Conservation (phyloP, 306 rosid species). For the Lathyrus tuberosus region DNA sequence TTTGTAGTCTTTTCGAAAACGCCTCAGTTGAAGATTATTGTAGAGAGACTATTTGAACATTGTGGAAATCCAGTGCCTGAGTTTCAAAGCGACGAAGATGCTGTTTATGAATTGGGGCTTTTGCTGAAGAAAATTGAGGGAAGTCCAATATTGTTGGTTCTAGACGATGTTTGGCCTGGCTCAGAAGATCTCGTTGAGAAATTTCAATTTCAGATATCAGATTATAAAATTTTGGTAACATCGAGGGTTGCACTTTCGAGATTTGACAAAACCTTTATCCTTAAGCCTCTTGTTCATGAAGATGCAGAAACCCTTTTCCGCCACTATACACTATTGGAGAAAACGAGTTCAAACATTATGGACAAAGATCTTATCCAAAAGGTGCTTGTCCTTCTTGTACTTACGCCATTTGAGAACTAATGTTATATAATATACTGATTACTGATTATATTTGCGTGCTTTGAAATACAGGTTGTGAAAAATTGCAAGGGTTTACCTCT, state of each 20-base stretch:
- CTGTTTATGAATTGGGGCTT: conserved; percentile 22
- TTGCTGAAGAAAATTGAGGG: conserved; percentile 33
- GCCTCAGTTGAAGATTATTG: conserved; percentile 48
- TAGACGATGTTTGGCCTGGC: conserved; percentile 70
- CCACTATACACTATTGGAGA: conserved; percentile 42
- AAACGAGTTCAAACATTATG: conserved; percentile 25
- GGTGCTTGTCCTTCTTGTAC: conserved; percentile 40
- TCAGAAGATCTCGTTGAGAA: conserved; percentile 56
- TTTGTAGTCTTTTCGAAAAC: conserved; percentile 48
- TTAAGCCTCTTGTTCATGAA: conserved; percentile 43
- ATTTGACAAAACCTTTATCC: conserved; percentile 32
- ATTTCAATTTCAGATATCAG: conserved; percentile 40
- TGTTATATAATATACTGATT: neutral
- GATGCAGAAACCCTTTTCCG: conserved; percentile 63
- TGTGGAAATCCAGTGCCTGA: conserved; percentile 35
- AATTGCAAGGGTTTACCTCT: conserved; percentile 60
- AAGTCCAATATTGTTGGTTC: conserved; percentile 50
- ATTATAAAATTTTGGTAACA: conserved; percentile 67
- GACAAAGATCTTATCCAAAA: conserved; percentile 37
- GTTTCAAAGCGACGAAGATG: conserved; percentile 38
- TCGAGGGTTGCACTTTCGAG: conserved; percentile 53
- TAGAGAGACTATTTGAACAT: conserved; percentile 42
- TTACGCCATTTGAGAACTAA: neutral
- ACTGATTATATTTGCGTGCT: conserved; percentile 21
- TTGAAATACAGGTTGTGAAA: conserved; percentile 55